These are phyloP conservation scores for Cryptococcus deneoformans DNA, from an alignment of 1,284 basidiomycete genomes.

Conservation along the genomic window DNA sequence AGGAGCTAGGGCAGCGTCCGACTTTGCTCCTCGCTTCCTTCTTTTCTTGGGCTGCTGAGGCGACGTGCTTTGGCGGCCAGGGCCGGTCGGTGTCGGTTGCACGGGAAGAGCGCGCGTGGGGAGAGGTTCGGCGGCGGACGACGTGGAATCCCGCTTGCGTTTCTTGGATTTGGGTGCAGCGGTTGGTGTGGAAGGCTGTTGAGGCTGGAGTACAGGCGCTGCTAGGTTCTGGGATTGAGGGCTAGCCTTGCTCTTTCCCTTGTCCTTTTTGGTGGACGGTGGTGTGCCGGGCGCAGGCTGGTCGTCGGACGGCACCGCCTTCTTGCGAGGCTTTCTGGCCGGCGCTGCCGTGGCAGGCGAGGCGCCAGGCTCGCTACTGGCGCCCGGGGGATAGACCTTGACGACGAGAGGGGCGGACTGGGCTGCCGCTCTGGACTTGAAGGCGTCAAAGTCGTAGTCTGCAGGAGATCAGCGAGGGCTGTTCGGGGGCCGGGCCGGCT, in stretches of 20 bases:
- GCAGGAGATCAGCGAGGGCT: not conserved
- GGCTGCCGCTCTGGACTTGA: conserved; percentile 26
- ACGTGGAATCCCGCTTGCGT: not conserved
- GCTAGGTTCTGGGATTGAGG: not conserved
- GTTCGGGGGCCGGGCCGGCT: conserved; percentile 3
- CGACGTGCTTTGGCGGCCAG: not conserved
- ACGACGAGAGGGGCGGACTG: conserved; percentile 1
- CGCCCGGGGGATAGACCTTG: conserved; percentile 15
- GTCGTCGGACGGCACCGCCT: not conserved
- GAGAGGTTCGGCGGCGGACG: not conserved
- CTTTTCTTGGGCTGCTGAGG: conserved; percentile 6
- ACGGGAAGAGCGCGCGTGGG: not conserved
- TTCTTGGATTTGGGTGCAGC: not conserved
- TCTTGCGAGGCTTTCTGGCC: too few relatives aligned
- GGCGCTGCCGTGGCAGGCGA: not conserved
- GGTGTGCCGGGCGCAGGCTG: not conserved
- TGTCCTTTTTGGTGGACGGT: not conserved
- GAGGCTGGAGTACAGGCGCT: not conserved
- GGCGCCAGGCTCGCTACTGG: not conserved
- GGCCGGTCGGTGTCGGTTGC: not conserved
- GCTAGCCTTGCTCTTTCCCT: not conserved
- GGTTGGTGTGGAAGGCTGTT: not conserved
- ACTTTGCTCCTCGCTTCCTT: not conserved
- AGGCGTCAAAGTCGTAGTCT: conserved; percentile 33
- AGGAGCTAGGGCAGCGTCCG: not conserved